Base-by-base conservation (phyloP, 306 rosid species). In the Canavalia gladiata region DNA sequence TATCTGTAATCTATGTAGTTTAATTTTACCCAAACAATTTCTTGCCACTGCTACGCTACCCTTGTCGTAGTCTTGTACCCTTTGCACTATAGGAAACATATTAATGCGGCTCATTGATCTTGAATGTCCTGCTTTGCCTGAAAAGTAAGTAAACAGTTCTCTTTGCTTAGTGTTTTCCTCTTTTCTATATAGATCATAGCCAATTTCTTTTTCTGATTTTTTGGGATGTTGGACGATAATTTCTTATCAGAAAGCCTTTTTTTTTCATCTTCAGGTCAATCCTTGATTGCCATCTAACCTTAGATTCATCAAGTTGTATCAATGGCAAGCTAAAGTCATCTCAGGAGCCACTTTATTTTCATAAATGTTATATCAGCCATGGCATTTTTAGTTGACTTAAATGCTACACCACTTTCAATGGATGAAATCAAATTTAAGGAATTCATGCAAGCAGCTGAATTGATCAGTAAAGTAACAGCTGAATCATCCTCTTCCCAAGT, bases 231-330 rank as follows among this genome's bases (percentile, higher is more conserved):
- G 66, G 69, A 62, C 76, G 13, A 49, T 60, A 39, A 72, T 50
- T 34, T 42, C 30, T 77, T 51, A 56, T 45, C 51, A 35, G 72
- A 62, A 66, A 80, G 56, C 25, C 28, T 82, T 72, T 77, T 63
- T 66, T 8, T 81, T 41, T 60, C 52, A 29, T 66, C 74, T 74
- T 62, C 90, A 88, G 92, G 91, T 86, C 70, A 85, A 89, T 83
- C 90, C 90, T 41, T 88, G 75, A 28, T 62, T 89, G 87, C 90
- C 86, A 43, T 89, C 88, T 56, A 87, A 91, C 85, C 90, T 89
- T 58, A 85, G 54, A 77, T 88, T 79, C 57, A 66, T 87, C 65
- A 89, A 89, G 64, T 60, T 84, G 70, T 83, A 85, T 63, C 81
- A 88, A 60, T 79, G 90, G 86, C 86, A 87, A 80, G 84, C 82